These are phyloP conservation scores for Oryza officinalis DNA, from an alignment of 176 grass and related monocot genomes.

Conservation along the genomic window DNA sequence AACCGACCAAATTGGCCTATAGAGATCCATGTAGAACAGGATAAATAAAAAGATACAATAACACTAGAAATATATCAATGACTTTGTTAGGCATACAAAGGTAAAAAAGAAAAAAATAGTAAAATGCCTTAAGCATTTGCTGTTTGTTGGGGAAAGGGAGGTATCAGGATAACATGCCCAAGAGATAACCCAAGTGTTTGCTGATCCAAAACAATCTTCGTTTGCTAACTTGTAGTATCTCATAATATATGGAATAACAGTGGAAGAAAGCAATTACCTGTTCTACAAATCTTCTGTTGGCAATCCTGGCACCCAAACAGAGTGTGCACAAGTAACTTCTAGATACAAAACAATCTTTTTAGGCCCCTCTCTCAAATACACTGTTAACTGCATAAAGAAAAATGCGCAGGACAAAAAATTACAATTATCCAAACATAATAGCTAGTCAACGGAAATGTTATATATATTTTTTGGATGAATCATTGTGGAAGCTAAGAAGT, in stretches of 20 bases:
- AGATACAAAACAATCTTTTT: slow-evolving; percentile 67
- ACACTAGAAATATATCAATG: too few relatives aligned
- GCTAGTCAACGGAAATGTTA: neutral
- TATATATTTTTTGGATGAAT: neutral
- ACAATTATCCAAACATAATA: neutral
- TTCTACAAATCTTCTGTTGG: slow-evolving; percentile 56
- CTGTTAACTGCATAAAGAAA: slow-evolving; percentile 48
- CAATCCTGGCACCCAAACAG: slow-evolving; percentile 80
- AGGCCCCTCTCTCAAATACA: slow-evolving; percentile 50
- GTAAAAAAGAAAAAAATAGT: too few relatives aligned
- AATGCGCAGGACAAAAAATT: neutral
- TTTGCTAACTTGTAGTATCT: neutral
- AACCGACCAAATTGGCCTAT: too few relatives aligned
- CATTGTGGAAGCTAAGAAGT: neutral
- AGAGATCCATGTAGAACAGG: too few relatives aligned
- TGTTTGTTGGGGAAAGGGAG: too few relatives aligned
- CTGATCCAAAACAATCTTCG: neutral
- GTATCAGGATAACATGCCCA: too few relatives aligned
- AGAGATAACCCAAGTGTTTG: neutral
- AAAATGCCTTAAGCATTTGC: too few relatives aligned
- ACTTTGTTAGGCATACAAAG: too few relatives aligned
- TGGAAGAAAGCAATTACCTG: slow-evolving; percentile 42
- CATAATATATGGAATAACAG: neutral
- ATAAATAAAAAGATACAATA: too few relatives aligned
- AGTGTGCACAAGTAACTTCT: slow-evolving; percentile 61